Percentiles rank a stretch among this genome's conserved stretches.
Evolutionary conservation across 805 yeast genomes (phyloP).

Genomic region (Debaryomyces prosopidis): DNA sequence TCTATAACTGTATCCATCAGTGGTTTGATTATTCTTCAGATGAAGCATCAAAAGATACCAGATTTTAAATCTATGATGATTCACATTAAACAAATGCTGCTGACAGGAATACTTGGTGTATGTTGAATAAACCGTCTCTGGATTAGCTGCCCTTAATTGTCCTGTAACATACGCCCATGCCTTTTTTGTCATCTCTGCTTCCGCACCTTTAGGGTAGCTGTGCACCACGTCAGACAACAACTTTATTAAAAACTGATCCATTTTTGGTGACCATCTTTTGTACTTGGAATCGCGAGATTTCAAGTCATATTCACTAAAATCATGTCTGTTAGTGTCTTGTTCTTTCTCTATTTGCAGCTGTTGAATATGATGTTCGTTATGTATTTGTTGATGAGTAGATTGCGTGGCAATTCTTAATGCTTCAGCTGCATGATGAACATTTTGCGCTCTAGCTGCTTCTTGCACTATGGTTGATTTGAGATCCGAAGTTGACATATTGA

Average conservation of each 20-base stretch:
- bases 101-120: conserved; percentile 41
- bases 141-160: conserved; percentile 35
- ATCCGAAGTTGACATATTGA: conserved; percentile 6
- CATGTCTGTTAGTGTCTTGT: conserved; percentile 11
- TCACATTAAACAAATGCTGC: conserved; percentile 37
- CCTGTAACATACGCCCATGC: conserved; percentile 40
- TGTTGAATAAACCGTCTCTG: conserved; percentile 40
- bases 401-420: conserved; percentile 20
- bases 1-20: conserved; percentile 27
- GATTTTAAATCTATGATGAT: conserved; percentile 35
- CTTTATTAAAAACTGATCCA: conserved; percentile 35
- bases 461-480: conserved; percentile 5
- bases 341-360: conserved; percentile 7
- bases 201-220: conserved; percentile 29
- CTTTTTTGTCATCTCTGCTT: conserved; percentile 34
- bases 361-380: conserved; percentile 8
- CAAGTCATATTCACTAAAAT: conserved; percentile 29
- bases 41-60: conserved; percentile 36
- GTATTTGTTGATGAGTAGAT: conserved; percentile 12
- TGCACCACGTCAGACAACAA: conserved; percentile 37
- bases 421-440: conserved; percentile 19
- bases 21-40: conserved; percentile 18
- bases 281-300: conserved; percentile 37
- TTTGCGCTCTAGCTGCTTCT: conserved; percentile 6
- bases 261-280: conserved; percentile 38